Evolutionary conservation across 2,329 filamentous ascomycete species (phyloP), one percentile per base, ranked within the genome.

Genomic region (Leptographium flavum): DNA sequence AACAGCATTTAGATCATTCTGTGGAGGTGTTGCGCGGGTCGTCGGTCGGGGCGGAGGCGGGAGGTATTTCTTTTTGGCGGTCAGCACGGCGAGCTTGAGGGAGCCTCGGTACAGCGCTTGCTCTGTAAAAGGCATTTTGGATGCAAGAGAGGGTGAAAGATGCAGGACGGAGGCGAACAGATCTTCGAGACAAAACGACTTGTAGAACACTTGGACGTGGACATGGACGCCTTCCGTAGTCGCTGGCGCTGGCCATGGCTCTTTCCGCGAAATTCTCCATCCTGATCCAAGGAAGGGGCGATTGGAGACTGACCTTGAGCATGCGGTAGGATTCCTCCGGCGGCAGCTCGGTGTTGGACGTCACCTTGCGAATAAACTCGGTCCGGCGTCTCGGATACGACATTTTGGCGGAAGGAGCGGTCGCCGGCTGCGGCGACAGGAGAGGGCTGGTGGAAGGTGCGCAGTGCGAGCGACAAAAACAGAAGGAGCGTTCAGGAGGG

Each of bases 331-430:
- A 60, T 52, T 71, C 63, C 49, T 37, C 38, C n/a, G 61, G 56
- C 9, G 61, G 64, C 46, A 71, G 50, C 19, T 63, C 54, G 50
- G 56, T 66, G 53, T 66, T 63, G 32, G 61, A 63, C 42, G 64
- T 66, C 58, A 72, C 68, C 36, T 61, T 59, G 45, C 69, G 59
- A 54, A 71, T 71, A 41, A 62, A 53, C 39, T 65, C 52, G 7
- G 60, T 64, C 48, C 68, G 66, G 49, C 53, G 60, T 8, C 53
- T 45, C 36, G 46, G 52, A 42, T 61, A 59, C 31, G 65, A 56
- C 64, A 68, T 68, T 31, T 25, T 23, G 33, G 33, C 33, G 19
- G n/a, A 25, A 19, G 19, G 44, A 22, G n/a, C 5, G 14, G 22
- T 22, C 25, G 22, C 13, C n/a, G 39, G 23, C 17, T 36, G 32